Conservation (phyloP, 148 eudicot species). For the Heliamphora exappendiculata region DNA sequence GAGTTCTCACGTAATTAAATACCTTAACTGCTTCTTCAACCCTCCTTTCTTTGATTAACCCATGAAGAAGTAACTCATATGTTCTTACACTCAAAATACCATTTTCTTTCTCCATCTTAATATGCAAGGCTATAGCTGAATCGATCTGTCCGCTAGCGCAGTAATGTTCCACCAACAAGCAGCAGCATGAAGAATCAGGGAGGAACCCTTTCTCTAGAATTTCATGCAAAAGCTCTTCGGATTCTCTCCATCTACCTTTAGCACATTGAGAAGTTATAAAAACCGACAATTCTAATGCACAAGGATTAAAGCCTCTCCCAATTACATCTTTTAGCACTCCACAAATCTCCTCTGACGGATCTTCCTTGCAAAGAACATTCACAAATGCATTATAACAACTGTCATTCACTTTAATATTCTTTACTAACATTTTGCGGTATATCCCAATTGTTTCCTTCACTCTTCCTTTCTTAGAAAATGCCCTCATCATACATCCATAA, state of each 20-base stretch:
- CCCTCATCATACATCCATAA: slow-evolving; percentile 49
- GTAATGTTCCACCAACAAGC: slow-evolving; percentile 45
- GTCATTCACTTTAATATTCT: slow-evolving; percentile 24
- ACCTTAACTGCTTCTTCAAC: slow-evolving; percentile 44
- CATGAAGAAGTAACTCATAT: slow-evolving; percentile 53
- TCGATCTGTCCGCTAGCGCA: slow-evolving; percentile 49
- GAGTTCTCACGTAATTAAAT: slow-evolving; percentile 63
- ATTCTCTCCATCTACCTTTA: slow-evolving; percentile 48
- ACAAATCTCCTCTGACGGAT: slow-evolving; percentile 39
- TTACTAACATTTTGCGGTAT: slow-evolving; percentile 30
- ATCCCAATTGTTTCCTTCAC: slow-evolving; percentile 44
- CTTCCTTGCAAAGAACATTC: slow-evolving; percentile 41
- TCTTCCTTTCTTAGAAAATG: slow-evolving; percentile 44
- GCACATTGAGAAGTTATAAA: slow-evolving; percentile 38
- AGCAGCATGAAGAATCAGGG: slow-evolving; percentile 50
- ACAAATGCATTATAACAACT: slow-evolving; percentile 40
- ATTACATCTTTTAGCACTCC: slow-evolving; percentile 43
- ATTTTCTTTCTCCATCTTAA: slow-evolving; percentile 39
- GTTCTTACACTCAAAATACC: slow-evolving; percentile 44
- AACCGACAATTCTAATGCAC: slow-evolving; percentile 32
- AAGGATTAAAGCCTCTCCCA: slow-evolving; percentile 39
- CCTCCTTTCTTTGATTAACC: slow-evolving; percentile 42
- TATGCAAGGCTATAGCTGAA: slow-evolving; percentile 49
- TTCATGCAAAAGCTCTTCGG: slow-evolving; percentile 43
- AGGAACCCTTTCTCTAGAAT: slow-evolving; percentile 37